Conservation (phyloP, 805 yeast genomes). For the Saccharomycopsis lassenensis region DNA sequence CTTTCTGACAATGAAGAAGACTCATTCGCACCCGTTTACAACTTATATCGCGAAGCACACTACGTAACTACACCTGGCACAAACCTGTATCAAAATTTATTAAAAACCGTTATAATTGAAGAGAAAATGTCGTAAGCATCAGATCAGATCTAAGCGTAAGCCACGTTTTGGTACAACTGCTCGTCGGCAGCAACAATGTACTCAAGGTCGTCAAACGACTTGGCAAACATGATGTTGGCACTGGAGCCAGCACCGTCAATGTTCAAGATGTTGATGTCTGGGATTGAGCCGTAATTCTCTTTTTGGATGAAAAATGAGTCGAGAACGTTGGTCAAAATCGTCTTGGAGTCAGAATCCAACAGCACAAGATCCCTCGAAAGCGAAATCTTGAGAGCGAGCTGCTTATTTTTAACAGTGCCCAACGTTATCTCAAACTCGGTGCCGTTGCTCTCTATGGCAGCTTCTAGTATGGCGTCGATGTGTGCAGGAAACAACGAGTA, state of each 20-base stretch:
- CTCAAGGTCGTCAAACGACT: constrained; percentile 1
- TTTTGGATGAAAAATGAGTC: constrained; percentile 8
- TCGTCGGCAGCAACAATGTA: constrained; percentile 12
- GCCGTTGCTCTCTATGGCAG: constrained; percentile 12
- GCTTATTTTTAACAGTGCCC: constrained; percentile 10
- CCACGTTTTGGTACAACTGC: too few relatives aligned
- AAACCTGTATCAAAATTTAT: too few relatives aligned
- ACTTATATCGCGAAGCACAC: too few relatives aligned
- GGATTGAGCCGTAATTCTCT: constrained; percentile 13
- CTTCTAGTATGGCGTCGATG: neutral
- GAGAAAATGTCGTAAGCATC: too few relatives aligned
- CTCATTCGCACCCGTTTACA: too few relatives aligned
- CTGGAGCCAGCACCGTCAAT: constrained; percentile 15
- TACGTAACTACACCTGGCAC: too few relatives aligned
- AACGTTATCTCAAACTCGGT: constrained; percentile 10
- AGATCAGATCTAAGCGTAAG: too few relatives aligned
- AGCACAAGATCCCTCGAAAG: too few relatives aligned
- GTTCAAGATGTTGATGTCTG: constrained; percentile 13
- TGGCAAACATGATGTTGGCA: constrained; percentile 15
- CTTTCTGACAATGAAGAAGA: too few relatives aligned
- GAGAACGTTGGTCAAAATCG: constrained; percentile 10
- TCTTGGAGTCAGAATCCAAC: constrained; percentile 3
- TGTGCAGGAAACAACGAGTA: constrained; percentile 4
- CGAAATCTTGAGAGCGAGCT: constrained; percentile 3
- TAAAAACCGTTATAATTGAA: too few relatives aligned